A percentile compares a stretch with the other conserved stretches of the same genome.
Evolutionary conservation across 1,139 yeast genomes (phyloP).

Genomic region (Suhomyces terraborum): DNA sequence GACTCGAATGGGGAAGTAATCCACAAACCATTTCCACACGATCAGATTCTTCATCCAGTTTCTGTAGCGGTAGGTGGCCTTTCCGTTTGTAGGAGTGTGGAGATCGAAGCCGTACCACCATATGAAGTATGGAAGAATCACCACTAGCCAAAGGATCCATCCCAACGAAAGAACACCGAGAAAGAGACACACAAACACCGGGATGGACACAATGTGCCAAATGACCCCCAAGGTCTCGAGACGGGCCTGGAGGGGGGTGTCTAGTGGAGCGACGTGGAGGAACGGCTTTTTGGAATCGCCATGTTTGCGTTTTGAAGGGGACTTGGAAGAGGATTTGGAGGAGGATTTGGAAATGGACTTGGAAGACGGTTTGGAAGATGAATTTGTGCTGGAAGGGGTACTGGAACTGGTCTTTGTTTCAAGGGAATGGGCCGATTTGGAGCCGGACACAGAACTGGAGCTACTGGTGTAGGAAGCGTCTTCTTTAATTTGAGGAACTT

Average conservation of each 20-base stretch:
- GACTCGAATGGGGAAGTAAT: conserved; percentile 78
- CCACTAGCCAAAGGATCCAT: conserved; percentile 68
- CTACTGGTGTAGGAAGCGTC: too few relatives aligned
- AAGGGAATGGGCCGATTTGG: background rate
- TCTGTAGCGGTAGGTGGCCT: conserved; percentile 58
- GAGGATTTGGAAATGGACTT: background rate
- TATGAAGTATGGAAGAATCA: conserved; percentile 55
- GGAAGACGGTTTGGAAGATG: background rate
- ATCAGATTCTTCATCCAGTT: conserved; percentile 56
- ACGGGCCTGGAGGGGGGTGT: conserved; percentile 58
- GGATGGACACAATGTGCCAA: conserved; percentile 77
- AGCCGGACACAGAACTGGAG: background rate
- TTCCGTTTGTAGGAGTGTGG: conserved; percentile 74
- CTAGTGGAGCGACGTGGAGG: conserved; percentile 51
- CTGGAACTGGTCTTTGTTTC: background rate
- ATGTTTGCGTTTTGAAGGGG: background rate
- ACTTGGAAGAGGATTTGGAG: background rate
- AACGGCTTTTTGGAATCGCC: background rate
- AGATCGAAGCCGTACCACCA: conserved; percentile 60
- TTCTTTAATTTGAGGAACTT: too few relatives aligned
- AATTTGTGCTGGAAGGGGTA: background rate
- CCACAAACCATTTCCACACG: conserved; percentile 74
- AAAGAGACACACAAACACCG: conserved; percentile 55
- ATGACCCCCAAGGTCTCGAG: conserved; percentile 71
- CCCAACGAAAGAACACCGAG: conserved; percentile 60